These are phyloP conservation scores for Postia placenta DNA, from an alignment of 768 basidiomycete species.

Conservation along the genomic window DNA sequence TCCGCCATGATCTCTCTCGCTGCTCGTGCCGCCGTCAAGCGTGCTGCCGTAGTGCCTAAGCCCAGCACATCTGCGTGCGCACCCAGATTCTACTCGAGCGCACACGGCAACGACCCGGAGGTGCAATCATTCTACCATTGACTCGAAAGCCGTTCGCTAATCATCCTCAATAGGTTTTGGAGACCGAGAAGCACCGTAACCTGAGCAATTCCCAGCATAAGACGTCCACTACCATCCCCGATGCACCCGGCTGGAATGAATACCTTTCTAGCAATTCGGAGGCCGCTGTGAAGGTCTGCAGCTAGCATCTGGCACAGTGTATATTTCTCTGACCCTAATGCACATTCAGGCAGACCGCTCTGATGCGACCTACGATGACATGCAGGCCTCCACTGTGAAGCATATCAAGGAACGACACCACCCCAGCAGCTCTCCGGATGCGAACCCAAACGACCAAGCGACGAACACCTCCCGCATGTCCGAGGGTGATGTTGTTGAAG, in stretches of 20 bases:
- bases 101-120: conserved; percentile 31
- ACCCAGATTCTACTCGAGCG: conserved; percentile 22
- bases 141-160: not conserved
- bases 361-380: conserved; percentile 1
- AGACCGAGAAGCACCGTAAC: conserved; percentile 29
- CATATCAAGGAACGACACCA: conserved; percentile 22
- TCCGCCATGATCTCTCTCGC: conserved; percentile 21
- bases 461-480: conserved; percentile 10
- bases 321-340: not conserved
- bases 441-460: conserved; percentile 2
- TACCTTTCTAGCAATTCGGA: conserved; percentile 29
- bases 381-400: conserved; percentile 20
- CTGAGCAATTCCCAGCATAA: conserved; percentile 26
- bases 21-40: conserved; percentile 18
- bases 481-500: conserved; percentile 11
- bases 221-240: conserved; percentile 24
- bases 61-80: conserved; percentile 9
- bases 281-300: conserved; percentile 28
- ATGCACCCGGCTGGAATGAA: conserved; percentile 34
- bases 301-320: not conserved
- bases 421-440: conserved; percentile 1
- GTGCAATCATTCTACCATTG: conserved; percentile 10
- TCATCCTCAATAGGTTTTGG: conserved; percentile 19
- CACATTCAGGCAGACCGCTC: conserved; percentile 22
- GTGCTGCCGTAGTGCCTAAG: conserved; percentile 15